These are phyloP conservation scores for Trametes versicolor DNA, from an alignment of 1,284 basidiomycete genomes.

Conservation along the genomic window DNA sequence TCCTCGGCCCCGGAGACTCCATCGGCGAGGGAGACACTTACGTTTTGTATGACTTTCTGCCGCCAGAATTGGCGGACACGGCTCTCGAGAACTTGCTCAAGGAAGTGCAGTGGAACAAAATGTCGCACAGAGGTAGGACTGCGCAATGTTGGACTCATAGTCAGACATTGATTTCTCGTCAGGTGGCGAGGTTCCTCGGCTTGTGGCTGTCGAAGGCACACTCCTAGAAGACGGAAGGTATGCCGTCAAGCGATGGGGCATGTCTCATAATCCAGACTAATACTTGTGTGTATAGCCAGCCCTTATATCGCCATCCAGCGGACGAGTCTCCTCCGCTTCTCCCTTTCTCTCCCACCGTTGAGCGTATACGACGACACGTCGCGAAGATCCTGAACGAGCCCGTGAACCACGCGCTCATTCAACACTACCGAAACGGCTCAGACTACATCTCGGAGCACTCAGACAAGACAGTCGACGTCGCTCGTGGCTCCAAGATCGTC, in stretches of 20 bases:
- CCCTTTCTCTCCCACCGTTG: slow-evolving; percentile 73
- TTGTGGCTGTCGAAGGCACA: slow-evolving; percentile 77
- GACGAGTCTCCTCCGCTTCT: slow-evolving; percentile 74
- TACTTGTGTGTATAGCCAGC: slow-evolving; percentile 55
- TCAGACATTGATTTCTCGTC: not conserved
- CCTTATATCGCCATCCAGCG: slow-evolving; percentile 81
- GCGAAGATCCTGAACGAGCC: slow-evolving; percentile 63
- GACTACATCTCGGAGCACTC: slow-evolving; percentile 87
- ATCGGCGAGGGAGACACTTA: slow-evolving; percentile 74
- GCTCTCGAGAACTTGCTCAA: slow-evolving; percentile 65
- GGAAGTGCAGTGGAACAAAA: slow-evolving; percentile 76
- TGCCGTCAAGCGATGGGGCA: slow-evolving; percentile 16
- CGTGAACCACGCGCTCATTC: slow-evolving; percentile 82
- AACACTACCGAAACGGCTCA: slow-evolving; percentile 76
- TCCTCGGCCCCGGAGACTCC: slow-evolving; percentile 49
- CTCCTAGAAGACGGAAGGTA: slow-evolving; percentile 71
- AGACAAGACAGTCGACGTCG: slow-evolving; percentile 83
- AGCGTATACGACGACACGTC: slow-evolving; percentile 67
- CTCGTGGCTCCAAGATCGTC: slow-evolving; percentile 73
- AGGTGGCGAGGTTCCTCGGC: slow-evolving; percentile 81
- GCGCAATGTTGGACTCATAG: slow-evolving; percentile 2
- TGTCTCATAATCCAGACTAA: not conserved
- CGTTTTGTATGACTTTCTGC: slow-evolving; percentile 63
- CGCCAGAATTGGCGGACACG: slow-evolving; percentile 57
- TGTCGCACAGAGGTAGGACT: slow-evolving; percentile 72